Evolutionary conservation across 345 rosid species (phyloP), one percentile per base, ranked within the genome.

Genomic region (Anacardium occidentale): DNA sequence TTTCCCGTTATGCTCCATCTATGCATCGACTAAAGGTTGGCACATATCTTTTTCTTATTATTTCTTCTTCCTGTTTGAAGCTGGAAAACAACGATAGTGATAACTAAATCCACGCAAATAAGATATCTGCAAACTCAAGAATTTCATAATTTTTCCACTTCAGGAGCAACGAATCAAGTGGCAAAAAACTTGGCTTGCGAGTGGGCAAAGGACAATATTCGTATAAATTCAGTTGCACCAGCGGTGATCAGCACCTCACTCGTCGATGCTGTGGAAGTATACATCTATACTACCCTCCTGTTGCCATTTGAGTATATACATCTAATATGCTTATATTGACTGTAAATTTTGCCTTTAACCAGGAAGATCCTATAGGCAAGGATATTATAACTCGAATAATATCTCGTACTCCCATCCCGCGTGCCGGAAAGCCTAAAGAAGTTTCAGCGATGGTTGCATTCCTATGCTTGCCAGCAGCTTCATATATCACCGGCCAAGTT

Each of bases 151-250:
- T 12, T 50, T 66, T 48, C 24, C 10, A 3, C 18, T 17, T 52
- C 79, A 80, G 86, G 79, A 29, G 88, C 86, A 2, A 76, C 80
- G 13, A 82, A 85, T 68, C 86, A 82, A 65, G 64, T 85, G 1
- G 70, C 83, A 7, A 78, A 64, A 64, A 82, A 78, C 79, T 75
- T 85, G 76, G 88, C 88, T 47, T 82, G 82, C 37, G 86, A 82
- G 75, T 85, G 88, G 88, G 84, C 86, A 4, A 76, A 80, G 47
- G 86, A 82, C 83, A 76, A 78, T 18, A 82, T 85, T 69, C 76
- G 86, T n/a, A 34, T 62, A 61, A 85, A 85, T 69, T 32, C 75
- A 2, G 83, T 85, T 24, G 84, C 88, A 17, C 86, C 84, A 0
- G 76, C 83, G 81, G 75, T 56, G 2, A 82, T 73, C 70, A 79